Conservation (phyloP, 148 eudicot species). For the Agrostemma githago region DNA sequence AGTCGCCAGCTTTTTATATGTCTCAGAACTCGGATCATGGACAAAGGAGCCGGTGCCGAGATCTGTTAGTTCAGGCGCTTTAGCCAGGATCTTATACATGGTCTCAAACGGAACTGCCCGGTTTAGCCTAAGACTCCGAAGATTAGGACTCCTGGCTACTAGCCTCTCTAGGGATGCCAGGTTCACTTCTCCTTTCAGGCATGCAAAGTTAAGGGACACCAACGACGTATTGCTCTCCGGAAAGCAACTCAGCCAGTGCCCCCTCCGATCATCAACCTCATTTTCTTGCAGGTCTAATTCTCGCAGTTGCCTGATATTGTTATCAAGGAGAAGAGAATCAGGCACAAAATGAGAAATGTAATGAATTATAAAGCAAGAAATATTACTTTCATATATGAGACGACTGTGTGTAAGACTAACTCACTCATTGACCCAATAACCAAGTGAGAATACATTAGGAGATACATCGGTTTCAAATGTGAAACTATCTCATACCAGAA, state of each 20-base stretch:
- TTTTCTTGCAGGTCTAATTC: conserved; percentile 85
- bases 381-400: too few species aligned
- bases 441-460: not conserved
- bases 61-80: conserved; percentile 66
- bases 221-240: conserved; percentile 77
- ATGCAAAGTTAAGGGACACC: conserved; percentile 73
- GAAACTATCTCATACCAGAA: not conserved
- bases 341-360: not conserved
- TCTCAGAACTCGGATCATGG: conserved; percentile 55
- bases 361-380: not conserved
- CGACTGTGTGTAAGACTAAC: not conserved
- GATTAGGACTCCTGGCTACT: conserved; percentile 56
- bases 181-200: conserved; percentile 72
- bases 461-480: not conserved
- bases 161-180: conserved; percentile 63
- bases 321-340: not conserved
- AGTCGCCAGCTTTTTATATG: conserved; percentile 35
- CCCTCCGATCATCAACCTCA: conserved; percentile 71
- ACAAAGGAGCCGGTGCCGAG: conserved; percentile 66
- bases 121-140: conserved; percentile 55
- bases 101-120: conserved; percentile 58
- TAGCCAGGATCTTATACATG: conserved; percentile 49
- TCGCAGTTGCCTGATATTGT: conserved; percentile 44
- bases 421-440: not conserved
- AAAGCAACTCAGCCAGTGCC: conserved; percentile 88